Base-by-base conservation (phyloP, 2,329 filamentous ascomycete genomes). In the Aspergillus pseudoviridinutans region DNA sequence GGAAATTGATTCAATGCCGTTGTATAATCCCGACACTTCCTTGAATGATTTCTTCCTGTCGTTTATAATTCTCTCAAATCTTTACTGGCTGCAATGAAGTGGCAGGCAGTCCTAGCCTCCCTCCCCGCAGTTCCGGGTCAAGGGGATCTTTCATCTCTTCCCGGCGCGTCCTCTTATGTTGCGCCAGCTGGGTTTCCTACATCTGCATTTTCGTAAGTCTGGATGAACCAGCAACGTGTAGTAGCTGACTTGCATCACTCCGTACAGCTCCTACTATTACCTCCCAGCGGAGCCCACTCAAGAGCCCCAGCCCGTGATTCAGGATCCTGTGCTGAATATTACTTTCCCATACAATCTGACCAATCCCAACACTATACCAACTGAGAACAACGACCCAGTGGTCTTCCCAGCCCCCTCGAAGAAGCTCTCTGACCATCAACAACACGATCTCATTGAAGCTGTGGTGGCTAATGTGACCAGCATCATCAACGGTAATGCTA, bases 301-400 rank as follows among this genome's bases (percentile, higher is more conserved):
- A 59, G 74, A 83, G 65, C 80, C 81, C n/a, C 81, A 84, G 61
- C 81, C 81, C 28, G 77, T 77, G 14, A 66, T 86, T 3, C 74
- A 77, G 58, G 83, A 86, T 67, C 80, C 81, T 0, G 71, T 84
- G 28, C 67, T 84, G 50, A 81, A 84, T 60, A 74, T 78, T 59
- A 84, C 80, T 2, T 85, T 77, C 56, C 81, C 81, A 1, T 70
- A 77, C 32, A 82, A 84, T 59, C 67, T 86, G 52, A 86, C 83
- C 0, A 75, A 83, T 64, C 82, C 82, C 1, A 71, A 78, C 29
- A 79, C 74, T 0, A 79, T 85, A 41, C 82, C 82, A 7, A 71
- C 73, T 1, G 65, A 75, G 12, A 78, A 80, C 56, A 61, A 70
- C 6, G 83, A 86, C 64, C 80, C 81, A 1, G 66, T 82, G 7